These are phyloP conservation scores for Coffea eugenioides DNA, from an alignment of 257 asterid genomes.

Conservation along the genomic window DNA sequence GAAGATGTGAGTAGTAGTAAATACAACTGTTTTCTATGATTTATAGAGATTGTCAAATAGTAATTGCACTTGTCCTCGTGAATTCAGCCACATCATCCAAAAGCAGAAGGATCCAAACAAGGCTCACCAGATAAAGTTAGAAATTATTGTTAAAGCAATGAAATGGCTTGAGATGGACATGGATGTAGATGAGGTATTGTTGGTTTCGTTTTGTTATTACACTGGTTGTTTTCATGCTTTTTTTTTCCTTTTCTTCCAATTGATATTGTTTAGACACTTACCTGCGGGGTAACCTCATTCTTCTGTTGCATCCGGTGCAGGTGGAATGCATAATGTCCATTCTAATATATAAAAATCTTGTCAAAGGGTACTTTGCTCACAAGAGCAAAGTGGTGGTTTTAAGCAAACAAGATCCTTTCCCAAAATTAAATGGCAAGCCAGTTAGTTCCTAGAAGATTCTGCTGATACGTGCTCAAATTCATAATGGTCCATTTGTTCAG, in stretches of 20 bases:
- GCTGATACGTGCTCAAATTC: not conserved
- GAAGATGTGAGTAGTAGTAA: conserved; percentile 62
- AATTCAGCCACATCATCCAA: conserved; percentile 70
- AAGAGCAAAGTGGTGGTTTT: conserved; percentile 90
- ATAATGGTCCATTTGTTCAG: not conserved
- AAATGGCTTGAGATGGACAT: conserved; percentile 90
- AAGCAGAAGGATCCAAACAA: conserved; percentile 78
- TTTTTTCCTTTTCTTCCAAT: not conserved
- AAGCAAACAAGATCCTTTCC: conserved; percentile 97
- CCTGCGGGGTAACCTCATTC: not conserved
- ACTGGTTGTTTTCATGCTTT: not conserved
- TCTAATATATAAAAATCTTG: conserved; percentile 80
- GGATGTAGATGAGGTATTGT: conserved; percentile 71
- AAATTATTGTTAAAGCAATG: conserved; percentile 78
- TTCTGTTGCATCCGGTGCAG: conserved; percentile 34
- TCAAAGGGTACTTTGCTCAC: conserved; percentile 97
- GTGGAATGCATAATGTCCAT: conserved; percentile 93
- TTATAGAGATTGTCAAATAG: not conserved
- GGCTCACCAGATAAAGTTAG: conserved; percentile 91
- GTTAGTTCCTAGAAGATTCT: conserved; percentile 45
- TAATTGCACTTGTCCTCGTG: conserved; percentile 11
- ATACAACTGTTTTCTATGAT: not conserved
- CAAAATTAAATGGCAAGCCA: conserved; percentile 80
- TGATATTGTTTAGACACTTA: not conserved
- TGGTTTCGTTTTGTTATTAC: not conserved